Base-by-base conservation (phyloP, 768 basidiomycete genomes). In the Leccinum barrowsii region DNA sequence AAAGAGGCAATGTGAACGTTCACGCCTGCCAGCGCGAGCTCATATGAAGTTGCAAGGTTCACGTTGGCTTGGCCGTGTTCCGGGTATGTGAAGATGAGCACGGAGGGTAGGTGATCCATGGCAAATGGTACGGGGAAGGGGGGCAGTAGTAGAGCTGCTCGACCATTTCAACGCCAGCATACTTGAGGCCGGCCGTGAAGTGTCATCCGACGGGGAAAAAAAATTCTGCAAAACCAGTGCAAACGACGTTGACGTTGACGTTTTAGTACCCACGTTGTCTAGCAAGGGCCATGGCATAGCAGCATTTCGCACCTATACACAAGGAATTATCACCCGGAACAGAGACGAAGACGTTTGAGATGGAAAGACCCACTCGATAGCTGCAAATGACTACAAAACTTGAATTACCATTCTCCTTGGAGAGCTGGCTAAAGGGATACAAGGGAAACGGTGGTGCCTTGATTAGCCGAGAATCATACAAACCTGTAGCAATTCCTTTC, bases 11-110 rank as follows among this genome's bases (percentile, higher is more conserved):
- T 46, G 19, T 24, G 21, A 13, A 65, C 55, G 30, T 59, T 49
- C 8, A 40, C 59, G 4, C 59, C 57, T 3, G 57, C 57, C 15
- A 65, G 52, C 3, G 59, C 63, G 4, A 65, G 63, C n/a, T 65
- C 63, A 4, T 64, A 64, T 6, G 63, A 22, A 7, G 54, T 61
- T 13, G 63, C 28, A 15, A 50, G 30, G 50, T 50, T 50, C 50
- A 50, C 50, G 11, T 50, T 50, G 11, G 50, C 28, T 50, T 58
- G 61, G 2, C 61, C 57, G 5, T 55, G 30, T 47, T 63, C 61
- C 13, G 56, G 34, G 35, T 49, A 52, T 17, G 56, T 65, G 6
- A 56, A 56, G 4, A 65, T n/a, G 48, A 65, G 59, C 37, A 58
- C 59, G 11, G 30, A 19, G 15, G 50, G 30, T 7, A 19, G 28